phyloP scores from a whole-genome alignment of 192 early-diverging fungal species.

The Kappamyces sp. region DNA sequence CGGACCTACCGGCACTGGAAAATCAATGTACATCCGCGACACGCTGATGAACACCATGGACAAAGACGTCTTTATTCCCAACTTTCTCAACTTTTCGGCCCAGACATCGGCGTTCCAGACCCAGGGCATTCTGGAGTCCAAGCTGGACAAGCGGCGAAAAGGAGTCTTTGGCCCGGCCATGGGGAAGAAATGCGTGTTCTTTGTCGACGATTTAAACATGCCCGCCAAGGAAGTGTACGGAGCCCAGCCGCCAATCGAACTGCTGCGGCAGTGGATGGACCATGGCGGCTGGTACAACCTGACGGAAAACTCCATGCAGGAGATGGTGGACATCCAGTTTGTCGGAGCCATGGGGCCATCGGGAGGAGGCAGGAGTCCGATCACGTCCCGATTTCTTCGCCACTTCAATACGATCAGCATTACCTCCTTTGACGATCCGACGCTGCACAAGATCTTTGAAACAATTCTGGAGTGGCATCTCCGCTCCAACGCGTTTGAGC shows the following conservation, averaged over 20 bases:
- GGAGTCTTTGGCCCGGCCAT: constrained; percentile 53
- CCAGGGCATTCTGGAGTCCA: constrained; percentile 57
- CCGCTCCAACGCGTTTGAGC: constrained; percentile 37
- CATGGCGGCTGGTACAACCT: constrained; percentile 60
- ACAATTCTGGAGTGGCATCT: constrained; percentile 56
- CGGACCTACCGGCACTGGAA: constrained; percentile 56
- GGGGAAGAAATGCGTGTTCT: constrained; percentile 50
- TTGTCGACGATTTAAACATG: constrained; percentile 63
- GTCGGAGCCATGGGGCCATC: constrained; percentile 58
- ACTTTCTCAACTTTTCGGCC: constrained; percentile 55
- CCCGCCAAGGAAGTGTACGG: constrained; percentile 53
- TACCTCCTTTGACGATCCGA: constrained; percentile 48
- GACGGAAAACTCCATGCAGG: constrained; percentile 41
- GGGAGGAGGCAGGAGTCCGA: constrained; percentile 50
- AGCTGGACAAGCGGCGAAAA: constrained; percentile 53
- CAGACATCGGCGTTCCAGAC: constrained; percentile 58
- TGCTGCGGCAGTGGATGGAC: constrained; percentile 60
- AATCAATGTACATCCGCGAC: constrained; percentile 57
- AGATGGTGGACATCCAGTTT: constrained; percentile 56
- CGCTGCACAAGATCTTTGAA: constrained; percentile 46
- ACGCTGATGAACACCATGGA: constrained; percentile 42
- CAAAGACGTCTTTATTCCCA: constrained; percentile 43
- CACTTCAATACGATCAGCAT: constrained; percentile 56
- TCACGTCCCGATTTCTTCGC: constrained; percentile 48
- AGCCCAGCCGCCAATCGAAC: constrained; percentile 58